These are phyloP conservation scores for Guyanaporus albipodus DNA, from an alignment of 768 basidiomycete species.

Conservation along the genomic window DNA sequence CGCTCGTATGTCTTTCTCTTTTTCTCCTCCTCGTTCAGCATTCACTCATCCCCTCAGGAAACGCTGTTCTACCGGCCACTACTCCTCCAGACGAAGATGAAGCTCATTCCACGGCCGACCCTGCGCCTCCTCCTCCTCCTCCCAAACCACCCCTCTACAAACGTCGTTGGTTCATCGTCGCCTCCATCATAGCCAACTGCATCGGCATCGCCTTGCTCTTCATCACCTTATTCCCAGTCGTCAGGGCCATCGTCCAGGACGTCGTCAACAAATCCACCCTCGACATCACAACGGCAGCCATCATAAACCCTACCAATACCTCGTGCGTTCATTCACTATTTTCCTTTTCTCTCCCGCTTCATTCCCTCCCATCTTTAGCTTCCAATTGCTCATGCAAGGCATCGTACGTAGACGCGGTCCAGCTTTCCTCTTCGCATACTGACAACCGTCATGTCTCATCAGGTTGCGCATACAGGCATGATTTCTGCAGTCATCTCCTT, in stretches of 20 bases:
- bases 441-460: neutral
- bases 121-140: conserved; percentile 1
- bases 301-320: conserved; percentile 50
- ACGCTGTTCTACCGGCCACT: conserved; percentile 8
- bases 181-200: conserved; percentile 44
- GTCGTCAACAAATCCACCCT: conserved; percentile 56
- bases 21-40: too few relatives aligned
- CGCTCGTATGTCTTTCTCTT: neutral
- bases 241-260: conserved; percentile 61
- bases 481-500: conserved; percentile 63
- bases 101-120: neutral
- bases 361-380: conserved; percentile 37
- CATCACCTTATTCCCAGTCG: conserved; percentile 63
- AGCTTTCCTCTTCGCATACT: neutral
- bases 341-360: neutral
- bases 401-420: conserved; percentile 36
- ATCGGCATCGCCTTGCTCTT: conserved; percentile 62
- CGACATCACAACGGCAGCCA: conserved; percentile 48
- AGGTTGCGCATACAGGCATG: conserved; percentile 67
- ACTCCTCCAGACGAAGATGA: neutral
- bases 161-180: conserved; percentile 60
- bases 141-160: conserved; percentile 50
- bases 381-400: conserved; percentile 49
- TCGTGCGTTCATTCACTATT: conserved; percentile 42
- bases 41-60: conserved; percentile 6